Evolutionary conservation across 192 early-diverging fungal genomes (phyloP), one percentile per base, ranked within the genome.

Genomic region (Piromyces sp.): DNA sequence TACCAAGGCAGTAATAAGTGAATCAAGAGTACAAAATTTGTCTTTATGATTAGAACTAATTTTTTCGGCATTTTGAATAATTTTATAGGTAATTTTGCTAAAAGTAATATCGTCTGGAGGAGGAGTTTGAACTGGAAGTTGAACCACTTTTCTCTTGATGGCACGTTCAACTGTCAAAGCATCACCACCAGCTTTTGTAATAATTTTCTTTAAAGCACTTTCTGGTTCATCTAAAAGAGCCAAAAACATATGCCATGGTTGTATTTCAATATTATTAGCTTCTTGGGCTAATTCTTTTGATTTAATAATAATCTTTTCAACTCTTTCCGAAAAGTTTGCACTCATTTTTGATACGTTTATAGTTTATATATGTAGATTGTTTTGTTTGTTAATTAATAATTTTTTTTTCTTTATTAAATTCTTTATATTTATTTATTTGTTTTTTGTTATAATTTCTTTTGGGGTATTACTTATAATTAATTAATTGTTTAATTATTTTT

Each of bases 141-240:
- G 92, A 79, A 96, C 92, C 36, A 97, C 83, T 3, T 90, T 84
- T 33, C 93, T 92, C 86, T 94, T 95, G 84, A 95, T 88, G 15
- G 88, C 88, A 31, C 97, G 93, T 83, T 95, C 96, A 40, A 93
- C 90, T 29, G 85, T 82, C 9, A 85, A 84, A 5, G 94, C 87
- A 82, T 97, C 95, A n/a, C 88, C 96, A 30, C 96, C 97, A 29
- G 94, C 88, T 85, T 94, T 97, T 80, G 93, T 89, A 38, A 95
- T 82, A 36, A 97, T 92, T 26, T 87, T 91, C 84, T 88, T 94
- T 83, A 94, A 86, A n/a, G 91, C 86, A 79, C 93, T 93, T 80
- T 98, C 96, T 14, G 91, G 85, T 83, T 94, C 93, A 83, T 95
- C 93, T 83, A 96, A 87, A 79, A 97, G 86, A 15, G 95, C 94